phyloP scores from a whole-genome alignment of 805 yeast genomes.

The Myxozyma monticola region DNA sequence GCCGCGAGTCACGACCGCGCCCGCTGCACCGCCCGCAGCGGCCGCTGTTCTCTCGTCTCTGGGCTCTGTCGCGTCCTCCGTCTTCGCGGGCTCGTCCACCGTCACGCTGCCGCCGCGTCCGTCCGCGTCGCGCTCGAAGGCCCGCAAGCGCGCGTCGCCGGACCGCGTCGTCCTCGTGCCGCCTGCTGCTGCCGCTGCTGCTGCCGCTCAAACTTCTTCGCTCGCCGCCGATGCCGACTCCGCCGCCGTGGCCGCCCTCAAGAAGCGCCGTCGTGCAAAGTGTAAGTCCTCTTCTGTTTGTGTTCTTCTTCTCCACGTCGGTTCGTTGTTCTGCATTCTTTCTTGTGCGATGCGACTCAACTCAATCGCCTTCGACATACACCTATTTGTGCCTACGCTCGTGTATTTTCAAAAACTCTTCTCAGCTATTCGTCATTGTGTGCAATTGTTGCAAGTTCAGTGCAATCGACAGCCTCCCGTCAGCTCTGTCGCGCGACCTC shows the following conservation, averaged over 20 bases:
- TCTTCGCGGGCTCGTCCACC: slow-evolving; percentile 29
- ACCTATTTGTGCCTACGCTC: too few species aligned
- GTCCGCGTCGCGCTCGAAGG: slow-evolving; percentile 29
- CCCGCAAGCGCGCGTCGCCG: slow-evolving; percentile 31
- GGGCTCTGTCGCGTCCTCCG: slow-evolving; percentile 31
- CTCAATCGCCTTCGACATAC: too few species aligned
- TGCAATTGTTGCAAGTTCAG: too few species aligned
- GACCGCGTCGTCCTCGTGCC: slow-evolving; percentile 18
- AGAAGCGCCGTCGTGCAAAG: slow-evolving; percentile 27
- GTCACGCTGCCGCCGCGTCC: slow-evolving; percentile 31
- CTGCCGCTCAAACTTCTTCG: not conserved
- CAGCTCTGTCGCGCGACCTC: too few species aligned
- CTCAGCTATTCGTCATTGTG: too few species aligned
- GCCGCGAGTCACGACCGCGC: not conserved
- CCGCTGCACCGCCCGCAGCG: slow-evolving; percentile 9
- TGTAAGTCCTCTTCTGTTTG: slow-evolving; percentile 16
- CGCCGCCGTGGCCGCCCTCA: slow-evolving; percentile 12
- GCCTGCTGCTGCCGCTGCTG: not conserved
- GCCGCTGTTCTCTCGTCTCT: slow-evolving; percentile 23
- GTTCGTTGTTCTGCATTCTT: not conserved
- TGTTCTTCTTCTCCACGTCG: not conserved
- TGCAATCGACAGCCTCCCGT: too few species aligned
- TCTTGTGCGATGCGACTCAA: too few species aligned
- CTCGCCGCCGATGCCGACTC: not conserved
- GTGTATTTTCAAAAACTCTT: too few species aligned